phyloP scores from a whole-genome alignment of 352 stramenopile species.

The Phytophthora fragariaefolia region DNA sequence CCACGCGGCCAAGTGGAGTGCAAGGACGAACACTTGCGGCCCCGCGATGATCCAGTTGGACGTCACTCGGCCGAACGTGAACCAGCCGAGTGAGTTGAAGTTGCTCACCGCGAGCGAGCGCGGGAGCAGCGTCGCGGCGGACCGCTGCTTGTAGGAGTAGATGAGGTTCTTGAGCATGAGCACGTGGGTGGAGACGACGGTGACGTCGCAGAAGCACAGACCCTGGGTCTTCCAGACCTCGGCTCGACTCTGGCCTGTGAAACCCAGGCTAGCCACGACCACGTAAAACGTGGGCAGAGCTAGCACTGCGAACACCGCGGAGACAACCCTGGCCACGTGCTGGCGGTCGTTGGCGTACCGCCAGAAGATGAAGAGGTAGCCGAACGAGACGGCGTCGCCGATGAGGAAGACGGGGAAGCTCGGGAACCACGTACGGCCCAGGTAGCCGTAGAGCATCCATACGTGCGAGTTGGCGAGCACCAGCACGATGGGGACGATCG shows the following conservation, averaged over 20 bases:
- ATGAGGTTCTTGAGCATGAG: constrained; percentile 51
- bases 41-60: constrained; percentile 61
- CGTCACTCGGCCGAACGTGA: constrained; percentile 54
- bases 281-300: constrained; percentile 38
- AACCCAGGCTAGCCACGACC: constrained; percentile 24
- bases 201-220: constrained; percentile 42
- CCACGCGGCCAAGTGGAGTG: constrained; percentile 39
- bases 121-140: constrained; percentile 43
- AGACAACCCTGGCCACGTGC: constrained; percentile 24
- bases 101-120: constrained; percentile 46
- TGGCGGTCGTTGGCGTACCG: constrained; percentile 24
- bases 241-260: constrained; percentile 33
- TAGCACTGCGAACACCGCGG: constrained; percentile 28
- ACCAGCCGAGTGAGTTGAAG: constrained; percentile 62
- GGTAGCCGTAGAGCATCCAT: constrained; percentile 43
- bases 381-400: constrained; percentile 35
- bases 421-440: constrained; percentile 42
- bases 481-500: constrained; percentile 35
- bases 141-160: constrained; percentile 43
- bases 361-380: constrained; percentile 44
- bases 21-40: constrained; percentile 51
- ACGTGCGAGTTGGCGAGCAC: constrained; percentile 40
- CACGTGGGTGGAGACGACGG: constrained; percentile 44
- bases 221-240: constrained; percentile 41
- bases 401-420: constrained; percentile 49